Evolutionary conservation across 1,284 basidiomycete genomes (phyloP).

Genomic region (Porodaedalea pini): DNA sequence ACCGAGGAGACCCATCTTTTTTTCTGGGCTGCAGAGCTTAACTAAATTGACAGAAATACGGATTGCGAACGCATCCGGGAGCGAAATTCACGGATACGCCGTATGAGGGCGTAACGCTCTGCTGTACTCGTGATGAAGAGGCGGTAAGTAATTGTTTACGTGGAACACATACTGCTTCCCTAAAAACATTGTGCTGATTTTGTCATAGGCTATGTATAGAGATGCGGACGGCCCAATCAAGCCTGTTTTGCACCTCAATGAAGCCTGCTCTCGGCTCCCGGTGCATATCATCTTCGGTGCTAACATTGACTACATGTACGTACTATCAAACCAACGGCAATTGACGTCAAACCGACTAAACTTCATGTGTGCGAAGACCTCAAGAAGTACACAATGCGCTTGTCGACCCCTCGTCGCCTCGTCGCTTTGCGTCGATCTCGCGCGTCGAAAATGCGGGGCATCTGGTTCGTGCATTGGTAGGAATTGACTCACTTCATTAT

Average conservation of each 20-base stretch:
- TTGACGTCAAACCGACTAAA: slow-evolving; percentile 3
- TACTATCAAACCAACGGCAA: not conserved
- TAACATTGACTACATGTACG: slow-evolving; percentile 49
- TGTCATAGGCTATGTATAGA: slow-evolving; percentile 45
- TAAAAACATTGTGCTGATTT: not conserved
- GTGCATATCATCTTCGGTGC: slow-evolving; percentile 49
- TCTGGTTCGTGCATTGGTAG: slow-evolving; percentile 10
- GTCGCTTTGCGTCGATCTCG: slow-evolving; percentile 38
- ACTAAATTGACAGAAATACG: slow-evolving; percentile 38
- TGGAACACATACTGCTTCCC: not conserved
- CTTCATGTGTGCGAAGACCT: slow-evolving; percentile 31
- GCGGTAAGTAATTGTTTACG: slow-evolving; percentile 35
- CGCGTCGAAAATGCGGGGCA: slow-evolving; percentile 11
- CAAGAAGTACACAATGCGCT: slow-evolving; percentile 43
- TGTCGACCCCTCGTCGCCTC: slow-evolving; percentile 40
- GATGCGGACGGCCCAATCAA: slow-evolving; percentile 48
- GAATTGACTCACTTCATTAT: not conserved
- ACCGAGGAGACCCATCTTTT: not conserved
- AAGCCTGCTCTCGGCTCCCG: slow-evolving; percentile 37
- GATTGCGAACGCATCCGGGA: slow-evolving; percentile 37
- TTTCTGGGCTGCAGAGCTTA: slow-evolving; percentile 5
- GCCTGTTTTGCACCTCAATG: slow-evolving; percentile 43
- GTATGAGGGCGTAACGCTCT: slow-evolving; percentile 42
- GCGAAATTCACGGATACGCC: slow-evolving; percentile 30
- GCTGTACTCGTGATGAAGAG: slow-evolving; percentile 56